Base-by-base conservation (phyloP, 2,329 filamentous ascomycete genomes). In the Beauveria rudraprayagi region DNA sequence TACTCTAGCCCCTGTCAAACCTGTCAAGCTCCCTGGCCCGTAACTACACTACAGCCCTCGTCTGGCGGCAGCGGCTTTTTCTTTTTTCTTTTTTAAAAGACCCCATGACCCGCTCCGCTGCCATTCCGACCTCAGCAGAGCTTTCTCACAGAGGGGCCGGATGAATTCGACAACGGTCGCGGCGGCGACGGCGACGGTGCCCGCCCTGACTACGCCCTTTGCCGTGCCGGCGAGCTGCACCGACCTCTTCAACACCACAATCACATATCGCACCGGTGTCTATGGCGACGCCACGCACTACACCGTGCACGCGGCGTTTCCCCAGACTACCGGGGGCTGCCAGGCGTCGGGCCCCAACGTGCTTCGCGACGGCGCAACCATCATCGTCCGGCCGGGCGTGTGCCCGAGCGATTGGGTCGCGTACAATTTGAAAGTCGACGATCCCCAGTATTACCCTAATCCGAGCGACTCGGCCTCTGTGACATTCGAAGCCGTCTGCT, bases 391-490 rank as follows among this genome's bases (percentile, higher is more conserved):
- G 8, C 55, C 55, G n/a, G 55, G 55, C 44, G 55, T 57, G 24
- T 57, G 55, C 6, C 55, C 55, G 19, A 40, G 55, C 55, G 44
- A 11, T 22, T 57, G 55, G 55, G 14, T 47, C 14, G 55, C 55
- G 7, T 57, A 57, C 10, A 57, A 57, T 9, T 44, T 57, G n/a
- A 24, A 17, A 3, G 55, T 57, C 19, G 30, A 57, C n/a, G 43
- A n/a, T 7, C 55, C 55, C 8, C 55, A 57, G 28, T 57, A 57
- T 16, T 57, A 57, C 26, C 55, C 55, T 3, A 57, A 57, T 14
- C 43, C 44, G 2, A 47, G 19, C 55, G 55, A 57, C 22, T 30
- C 43, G 3, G 28, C 44, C 28, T 57, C 55, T 26, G 43, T 57
- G 16, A 57, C 55, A 22, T 57, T 48, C 40, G 19, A 34, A 7